These are phyloP conservation scores for Stevia rebaudiana DNA, from an alignment of 140 eudicot genomes.

Conservation along the genomic window DNA sequence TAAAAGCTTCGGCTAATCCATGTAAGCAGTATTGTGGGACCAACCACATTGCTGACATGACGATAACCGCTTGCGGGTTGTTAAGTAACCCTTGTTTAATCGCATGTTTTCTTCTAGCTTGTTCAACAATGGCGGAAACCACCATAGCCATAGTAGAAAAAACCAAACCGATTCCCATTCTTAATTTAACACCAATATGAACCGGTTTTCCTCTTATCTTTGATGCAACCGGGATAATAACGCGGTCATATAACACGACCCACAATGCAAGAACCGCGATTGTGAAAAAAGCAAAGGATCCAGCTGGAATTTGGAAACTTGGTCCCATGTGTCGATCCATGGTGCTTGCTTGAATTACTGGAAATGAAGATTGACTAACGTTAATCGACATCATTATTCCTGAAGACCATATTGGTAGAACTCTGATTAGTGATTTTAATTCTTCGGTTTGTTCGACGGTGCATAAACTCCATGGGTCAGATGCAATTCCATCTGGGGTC, in stretches of 20 bases:
- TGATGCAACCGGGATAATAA: constrained; percentile 27
- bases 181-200: constrained; percentile 21
- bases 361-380: constrained; percentile 34
- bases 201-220: constrained; percentile 25
- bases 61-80: constrained; percentile 34
- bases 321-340: constrained; percentile 37
- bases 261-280: constrained; percentile 30
- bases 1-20: constrained; percentile 62
- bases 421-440: constrained; percentile 34
- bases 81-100: constrained; percentile 39
- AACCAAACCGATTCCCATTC: constrained; percentile 51
- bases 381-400: constrained; percentile 26
- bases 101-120: constrained; percentile 40
- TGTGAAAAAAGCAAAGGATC: constrained; percentile 26
- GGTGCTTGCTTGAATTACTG: constrained; percentile 33
- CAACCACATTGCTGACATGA: constrained; percentile 76
- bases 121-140: constrained; percentile 60
- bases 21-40: constrained; percentile 40
- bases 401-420: constrained; percentile 36
- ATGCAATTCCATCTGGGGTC: background rate
- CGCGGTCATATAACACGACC: constrained; percentile 35
- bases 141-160: constrained; percentile 52
- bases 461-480: constrained; percentile 32
- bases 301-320: constrained; percentile 35
- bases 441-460: constrained; percentile 36